These are phyloP conservation scores for Mycena metata DNA, from an alignment of 768 basidiomycete species.

Conservation along the genomic window DNA sequence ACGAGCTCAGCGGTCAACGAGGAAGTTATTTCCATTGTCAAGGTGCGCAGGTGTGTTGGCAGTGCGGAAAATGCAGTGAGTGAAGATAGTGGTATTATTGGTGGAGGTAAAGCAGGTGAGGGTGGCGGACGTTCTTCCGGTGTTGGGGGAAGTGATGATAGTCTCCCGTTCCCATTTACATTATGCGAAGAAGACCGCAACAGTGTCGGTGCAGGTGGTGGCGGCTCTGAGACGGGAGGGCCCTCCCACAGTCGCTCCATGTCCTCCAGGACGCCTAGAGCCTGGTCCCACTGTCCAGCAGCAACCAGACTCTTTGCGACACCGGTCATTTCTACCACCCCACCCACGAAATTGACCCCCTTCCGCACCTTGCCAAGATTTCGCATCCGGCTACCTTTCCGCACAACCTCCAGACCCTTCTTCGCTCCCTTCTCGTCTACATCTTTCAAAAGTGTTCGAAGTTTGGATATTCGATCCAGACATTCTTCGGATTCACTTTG, in stretches of 20 bases:
- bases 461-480: slow-evolving; percentile 77
- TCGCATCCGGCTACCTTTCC: slow-evolving; percentile 70
- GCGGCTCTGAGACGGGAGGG: slow-evolving; percentile 20
- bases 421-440: slow-evolving; percentile 85
- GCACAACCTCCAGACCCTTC: slow-evolving; percentile 82
- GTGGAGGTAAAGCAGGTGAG: slow-evolving; percentile 37
- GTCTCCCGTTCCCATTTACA: slow-evolving; percentile 38
- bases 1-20: slow-evolving; percentile 86
- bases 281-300: slow-evolving; percentile 91
- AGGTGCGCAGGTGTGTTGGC: slow-evolving; percentile 76
- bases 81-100: slow-evolving; percentile 71
- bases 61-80: slow-evolving; percentile 81
- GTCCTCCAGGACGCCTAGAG: slow-evolving; percentile 80
- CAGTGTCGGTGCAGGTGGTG: slow-evolving; percentile 23
- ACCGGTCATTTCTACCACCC: slow-evolving; percentile 83
- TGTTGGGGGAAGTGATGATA: slow-evolving; percentile 52
- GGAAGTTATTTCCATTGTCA: slow-evolving; percentile 82
- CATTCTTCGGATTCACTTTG: slow-evolving; percentile 91
- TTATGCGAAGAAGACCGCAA: slow-evolving; percentile 22
- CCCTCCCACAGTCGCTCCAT: slow-evolving; percentile 71
- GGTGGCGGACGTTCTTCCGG: slow-evolving; percentile 49
- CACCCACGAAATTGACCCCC: slow-evolving; percentile 72
- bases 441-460: slow-evolving; percentile 79
- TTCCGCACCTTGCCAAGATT: slow-evolving; percentile 73
- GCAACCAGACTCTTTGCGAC: slow-evolving; percentile 81